Evolutionary conservation across 2,329 filamentous ascomycete species (phyloP), one percentile per base, ranked within the genome.

Genomic region (Neodidymelliopsis sp.): DNA sequence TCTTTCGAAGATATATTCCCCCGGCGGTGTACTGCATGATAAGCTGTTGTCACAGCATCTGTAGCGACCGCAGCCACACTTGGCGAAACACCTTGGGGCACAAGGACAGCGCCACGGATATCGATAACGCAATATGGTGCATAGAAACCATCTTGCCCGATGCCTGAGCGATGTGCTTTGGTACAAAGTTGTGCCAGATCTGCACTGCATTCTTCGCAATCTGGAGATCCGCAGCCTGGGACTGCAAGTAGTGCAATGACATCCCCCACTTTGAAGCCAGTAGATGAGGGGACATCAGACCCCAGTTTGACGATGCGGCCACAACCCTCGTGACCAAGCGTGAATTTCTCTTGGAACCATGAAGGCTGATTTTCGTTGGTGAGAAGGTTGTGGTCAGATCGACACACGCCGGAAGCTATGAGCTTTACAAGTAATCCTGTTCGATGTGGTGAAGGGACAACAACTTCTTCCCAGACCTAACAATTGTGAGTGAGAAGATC

Each of bases 21-120:
- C 10, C 55, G 48, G 9, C 57, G 54, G 27, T 60, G 54, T n/a
- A 62, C 57, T 6, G 59, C 57, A 41, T 62, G 59, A 22, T 62
- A 62, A 9, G 59, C 59, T n/a, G 59, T 62, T 12, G 56, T 60
- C 2, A 62, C 57, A 4, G 59, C 59, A 39, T 62, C 57, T 4
- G 59, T 60, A 12, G 59, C 59, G 5, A 62, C 57, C 15, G 59
- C 57, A 7, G 59, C 56, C 23, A 60, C 57, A 28, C 45, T 52
- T 2, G 59, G 54, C 7, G 53, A 52, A 4, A 62, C 59, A 3
- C 56, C 53, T 12, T 36, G 18, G 2, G 59, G 59, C 1, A 62
- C 53, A 29, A 57, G 52, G 11, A 58, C 54, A 4, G 44, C 44
- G 4, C 54, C 59, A 16, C 59, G 38, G 4, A 60, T 31, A 36